Conservation (phyloP, 352 stramenopile species). For the Pythium brassicae region DNA sequence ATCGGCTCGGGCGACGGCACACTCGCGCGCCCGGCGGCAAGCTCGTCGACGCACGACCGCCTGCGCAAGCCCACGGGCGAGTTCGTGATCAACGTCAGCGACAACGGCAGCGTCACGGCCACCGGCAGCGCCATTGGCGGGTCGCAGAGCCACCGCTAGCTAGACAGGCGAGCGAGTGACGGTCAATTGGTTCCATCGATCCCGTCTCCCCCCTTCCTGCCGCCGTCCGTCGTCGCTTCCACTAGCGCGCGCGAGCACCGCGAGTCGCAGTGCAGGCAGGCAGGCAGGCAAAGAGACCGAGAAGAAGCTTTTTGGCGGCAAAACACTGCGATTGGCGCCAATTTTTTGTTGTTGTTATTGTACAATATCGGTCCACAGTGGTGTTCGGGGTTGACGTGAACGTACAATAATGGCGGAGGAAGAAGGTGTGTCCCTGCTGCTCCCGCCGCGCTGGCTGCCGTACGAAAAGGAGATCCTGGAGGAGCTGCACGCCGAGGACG, state of each 20-base stretch:
- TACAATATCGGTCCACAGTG: no score
- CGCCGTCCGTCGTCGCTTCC: no score
- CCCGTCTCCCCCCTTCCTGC: no score
- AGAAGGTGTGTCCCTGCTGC: slow-evolving; percentile 4
- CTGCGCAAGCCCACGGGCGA: slow-evolving; percentile 15
- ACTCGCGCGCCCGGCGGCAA: slow-evolving; percentile 1
- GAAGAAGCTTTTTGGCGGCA: no score
- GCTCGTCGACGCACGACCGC: slow-evolving; percentile 8
- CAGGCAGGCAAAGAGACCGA: no score
- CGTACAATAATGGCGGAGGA: neutral
- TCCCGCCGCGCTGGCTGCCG: slow-evolving; percentile 55
- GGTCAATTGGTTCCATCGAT: no score
- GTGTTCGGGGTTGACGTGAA: neutral
- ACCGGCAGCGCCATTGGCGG: slow-evolving; percentile 5
- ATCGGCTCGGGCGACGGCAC: neutral
- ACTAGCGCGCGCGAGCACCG: no score
- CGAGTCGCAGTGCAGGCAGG: no score
- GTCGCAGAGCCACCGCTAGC: neutral
- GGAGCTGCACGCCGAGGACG: slow-evolving; percentile 80
- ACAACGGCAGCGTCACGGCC: slow-evolving; percentile 13
- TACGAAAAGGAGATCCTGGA: slow-evolving; percentile 71
- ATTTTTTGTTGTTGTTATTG: no score
- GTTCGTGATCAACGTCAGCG: slow-evolving; percentile 21
- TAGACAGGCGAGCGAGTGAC: neutral
- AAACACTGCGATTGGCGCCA: no score